phyloP scores from a whole-genome alignment of 257 asterid genomes.

The Paraleonurus japonicus region DNA sequence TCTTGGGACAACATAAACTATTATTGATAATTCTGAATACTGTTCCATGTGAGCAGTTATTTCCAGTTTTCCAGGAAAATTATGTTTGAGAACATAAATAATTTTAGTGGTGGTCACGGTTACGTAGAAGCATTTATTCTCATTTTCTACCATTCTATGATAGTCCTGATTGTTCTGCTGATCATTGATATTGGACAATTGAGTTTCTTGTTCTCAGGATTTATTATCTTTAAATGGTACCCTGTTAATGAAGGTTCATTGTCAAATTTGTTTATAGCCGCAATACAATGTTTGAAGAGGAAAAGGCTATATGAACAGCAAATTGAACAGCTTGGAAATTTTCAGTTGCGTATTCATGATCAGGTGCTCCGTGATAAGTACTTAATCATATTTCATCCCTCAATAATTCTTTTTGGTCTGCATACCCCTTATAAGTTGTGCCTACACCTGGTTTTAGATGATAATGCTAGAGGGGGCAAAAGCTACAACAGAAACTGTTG shows the following conservation, averaged over 20 bases:
- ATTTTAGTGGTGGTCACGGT: not conserved
- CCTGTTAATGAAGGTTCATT: constrained; percentile 14
- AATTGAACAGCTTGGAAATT: constrained; percentile 78
- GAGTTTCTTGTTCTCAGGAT: not conserved
- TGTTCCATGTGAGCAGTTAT: not conserved
- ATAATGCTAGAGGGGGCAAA: constrained; percentile 85
- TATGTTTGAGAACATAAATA: not conserved
- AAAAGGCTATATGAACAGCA: constrained; percentile 82
- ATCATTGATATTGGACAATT: not conserved
- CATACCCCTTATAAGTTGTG: not conserved
- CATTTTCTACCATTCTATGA: not conserved
- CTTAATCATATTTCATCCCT: constrained; percentile 8
- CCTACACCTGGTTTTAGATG: constrained; percentile 48
- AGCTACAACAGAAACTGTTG: constrained; percentile 90
- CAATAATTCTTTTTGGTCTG: not conserved
- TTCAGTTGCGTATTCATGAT: constrained; percentile 83
- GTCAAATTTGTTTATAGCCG: constrained; percentile 45
- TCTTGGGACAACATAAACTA: not conserved
- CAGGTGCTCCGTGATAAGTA: constrained; percentile 47
- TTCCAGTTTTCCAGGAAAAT: not conserved
- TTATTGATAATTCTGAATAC: not conserved
- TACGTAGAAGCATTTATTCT: not conserved
- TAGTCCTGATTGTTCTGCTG: not conserved
- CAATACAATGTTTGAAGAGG: constrained; percentile 84
- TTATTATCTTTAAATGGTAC: constrained; percentile 2